A percentile compares a stretch with the other conserved stretches of the same genome.
phyloP scores from a whole-genome alignment of 139 green algal genomes.

The Ostreobium quekettii region DNA sequence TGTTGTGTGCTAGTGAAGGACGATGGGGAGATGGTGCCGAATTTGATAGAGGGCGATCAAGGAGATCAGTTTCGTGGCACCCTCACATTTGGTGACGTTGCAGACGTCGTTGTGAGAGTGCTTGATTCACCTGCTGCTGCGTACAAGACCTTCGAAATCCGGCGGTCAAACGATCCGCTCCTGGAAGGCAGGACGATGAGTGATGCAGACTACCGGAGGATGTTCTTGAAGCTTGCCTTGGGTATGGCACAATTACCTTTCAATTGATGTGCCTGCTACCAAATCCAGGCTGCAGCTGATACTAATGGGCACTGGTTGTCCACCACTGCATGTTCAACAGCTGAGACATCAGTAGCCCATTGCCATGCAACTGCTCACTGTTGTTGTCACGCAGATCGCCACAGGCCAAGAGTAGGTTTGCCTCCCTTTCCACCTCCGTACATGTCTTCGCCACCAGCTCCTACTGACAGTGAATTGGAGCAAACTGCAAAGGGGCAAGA shows the following conservation, averaged over 20 bases:
- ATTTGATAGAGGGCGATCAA: slow-evolving; percentile 52
- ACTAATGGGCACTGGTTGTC: not conserved
- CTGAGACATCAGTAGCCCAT: not conserved
- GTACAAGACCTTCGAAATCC: slow-evolving; percentile 63
- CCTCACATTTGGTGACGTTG: slow-evolving; percentile 56
- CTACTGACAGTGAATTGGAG: too few relatives aligned
- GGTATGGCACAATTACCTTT: slow-evolving; percentile 21
- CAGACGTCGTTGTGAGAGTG: slow-evolving; percentile 33
- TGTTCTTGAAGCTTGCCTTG: slow-evolving; percentile 49
- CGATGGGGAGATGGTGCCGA: slow-evolving; percentile 21
- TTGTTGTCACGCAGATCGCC: not conserved
- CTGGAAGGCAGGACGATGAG: slow-evolving; percentile 39
- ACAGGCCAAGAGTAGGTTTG: not conserved
- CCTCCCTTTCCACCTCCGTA: not conserved
- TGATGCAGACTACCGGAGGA: slow-evolving; percentile 25
- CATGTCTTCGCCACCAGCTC: not conserved
- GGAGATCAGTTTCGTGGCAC: slow-evolving; percentile 55
- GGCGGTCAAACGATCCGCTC: slow-evolving; percentile 45
- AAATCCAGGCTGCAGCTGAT: not conserved
- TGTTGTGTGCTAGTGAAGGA: slow-evolving; percentile 14
- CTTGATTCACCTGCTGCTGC: slow-evolving; percentile 38
- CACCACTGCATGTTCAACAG: not conserved
- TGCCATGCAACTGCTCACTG: not conserved
- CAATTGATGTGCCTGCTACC: not conserved
- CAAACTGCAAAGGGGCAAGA: too few relatives aligned